Evolutionary conservation across 2,329 filamentous ascomycete species (phyloP), one percentile per base, ranked within the genome.

Genomic region (Parastagonospora nodorum): DNA sequence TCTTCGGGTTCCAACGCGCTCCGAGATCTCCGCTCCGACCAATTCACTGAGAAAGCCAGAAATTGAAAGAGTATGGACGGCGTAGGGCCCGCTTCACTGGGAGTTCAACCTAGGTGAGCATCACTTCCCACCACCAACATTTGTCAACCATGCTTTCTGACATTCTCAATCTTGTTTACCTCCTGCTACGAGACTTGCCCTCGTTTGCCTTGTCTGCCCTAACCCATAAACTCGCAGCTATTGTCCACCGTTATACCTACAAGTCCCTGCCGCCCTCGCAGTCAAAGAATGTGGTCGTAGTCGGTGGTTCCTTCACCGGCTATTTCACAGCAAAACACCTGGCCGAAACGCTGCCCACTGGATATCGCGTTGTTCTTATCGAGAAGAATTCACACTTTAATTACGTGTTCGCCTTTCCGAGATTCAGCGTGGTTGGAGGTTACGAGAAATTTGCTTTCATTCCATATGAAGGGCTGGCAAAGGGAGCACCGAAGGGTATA

Each of bases 361-460:
- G 77, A 30, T 84, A 80, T 64, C 75, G 77, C 4, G 78, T 85
- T 4, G 71, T 86, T 0, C 71, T 87, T 3, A 64, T 87, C 27
- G 84, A 88, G 66, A 81, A 80, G 39, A 83, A 84, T 62, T 79
- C 77, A 3, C 84, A 86, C 66, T 84, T 86, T 65, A 80, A 86
- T 55, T 85, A 82, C 59, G 81, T 82, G 0, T 87, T 83, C 77
- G 78, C 80, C 10, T 77, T 87, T 32, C 84, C 85, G 0, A 77
- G 84, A 4, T 85, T 82, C 63, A 81, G 78, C 35, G 83, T 86
- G 11, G 72, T 82, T 5, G 68, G 75, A n/a, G 54, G 50, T 11
- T 79, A 78, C 15, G 84, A 86, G 53, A 68, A 82, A 48, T 82
- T 82, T 59, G 82, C 82, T 0, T 86, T 87, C 53, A 82, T 87